Conservation (phyloP, 2,329 filamentous ascomycete species). For the Colletotrichum filicis region DNA sequence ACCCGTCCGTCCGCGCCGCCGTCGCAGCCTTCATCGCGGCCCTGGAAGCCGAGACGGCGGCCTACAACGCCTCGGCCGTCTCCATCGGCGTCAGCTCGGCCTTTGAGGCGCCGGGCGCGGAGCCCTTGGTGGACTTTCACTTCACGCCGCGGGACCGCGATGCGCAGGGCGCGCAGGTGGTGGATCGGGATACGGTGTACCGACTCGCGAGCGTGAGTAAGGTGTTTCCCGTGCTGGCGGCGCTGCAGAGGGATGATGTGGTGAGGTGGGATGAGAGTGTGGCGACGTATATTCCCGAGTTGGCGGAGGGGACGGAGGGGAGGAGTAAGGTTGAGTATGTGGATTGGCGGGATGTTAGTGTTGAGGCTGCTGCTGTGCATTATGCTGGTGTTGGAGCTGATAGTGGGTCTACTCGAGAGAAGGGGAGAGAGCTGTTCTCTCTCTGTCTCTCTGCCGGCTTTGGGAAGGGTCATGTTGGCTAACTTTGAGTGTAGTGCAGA, state of each 20-base stretch:
- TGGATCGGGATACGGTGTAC: slow-evolving; percentile 49
- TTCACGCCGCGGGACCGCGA: slow-evolving; percentile 36
- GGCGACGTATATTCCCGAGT: slow-evolving; percentile 55
- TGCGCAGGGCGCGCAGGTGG: slow-evolving; percentile 38
- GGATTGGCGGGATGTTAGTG: slow-evolving; percentile 59
- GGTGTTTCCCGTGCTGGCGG: slow-evolving; percentile 32
- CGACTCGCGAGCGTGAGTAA: slow-evolving; percentile 57
- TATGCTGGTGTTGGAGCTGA: slow-evolving; percentile 54
- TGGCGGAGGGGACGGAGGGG: slow-evolving; percentile 40
- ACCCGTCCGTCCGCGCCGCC: slow-evolving; percentile 29
- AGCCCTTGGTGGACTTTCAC: slow-evolving; percentile 41
- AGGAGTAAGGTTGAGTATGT: slow-evolving; percentile 43
- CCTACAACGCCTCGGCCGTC: slow-evolving; percentile 40
- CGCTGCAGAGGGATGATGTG: slow-evolving; percentile 29
- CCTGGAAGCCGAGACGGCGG: slow-evolving; percentile 24
- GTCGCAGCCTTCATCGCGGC: slow-evolving; percentile 10
- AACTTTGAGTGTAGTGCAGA: slow-evolving; percentile 41
- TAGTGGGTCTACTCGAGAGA: slow-evolving; percentile 39
- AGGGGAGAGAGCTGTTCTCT: too few relatives aligned
- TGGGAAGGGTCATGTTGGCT: slow-evolving; percentile 1
- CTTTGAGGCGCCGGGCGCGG: slow-evolving; percentile 38
- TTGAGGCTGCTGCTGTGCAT: slow-evolving; percentile 56
- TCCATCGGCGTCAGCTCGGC: slow-evolving; percentile 40
- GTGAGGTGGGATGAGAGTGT: slow-evolving; percentile 52
- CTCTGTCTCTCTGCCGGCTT: too few relatives aligned